These are phyloP conservation scores for Penicillium longicatenatum DNA, from an alignment of 495 filamentous ascomycete genomes.

Conservation along the genomic window DNA sequence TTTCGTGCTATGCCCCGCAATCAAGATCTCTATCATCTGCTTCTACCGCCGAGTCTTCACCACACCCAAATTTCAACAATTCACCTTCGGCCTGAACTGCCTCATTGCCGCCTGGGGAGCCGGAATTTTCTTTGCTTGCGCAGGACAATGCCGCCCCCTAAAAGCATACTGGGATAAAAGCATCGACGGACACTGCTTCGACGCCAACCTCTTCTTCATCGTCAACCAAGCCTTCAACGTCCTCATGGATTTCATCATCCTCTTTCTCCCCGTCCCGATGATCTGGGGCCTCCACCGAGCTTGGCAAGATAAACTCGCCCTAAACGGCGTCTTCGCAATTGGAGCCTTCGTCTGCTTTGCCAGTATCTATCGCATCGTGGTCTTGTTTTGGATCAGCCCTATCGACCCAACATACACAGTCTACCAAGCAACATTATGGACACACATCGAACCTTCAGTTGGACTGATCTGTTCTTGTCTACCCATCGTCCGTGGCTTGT, in stretches of 20 bases:
- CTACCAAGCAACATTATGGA: conserved; percentile 59
- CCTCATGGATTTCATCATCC: conserved; percentile 46
- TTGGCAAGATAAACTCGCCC: conserved; percentile 47
- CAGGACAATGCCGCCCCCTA: conserved; percentile 45
- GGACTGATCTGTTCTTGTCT: conserved; percentile 60
- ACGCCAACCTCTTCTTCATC: conserved; percentile 39
- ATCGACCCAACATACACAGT: conserved; percentile 46
- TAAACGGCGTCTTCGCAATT: conserved; percentile 50
- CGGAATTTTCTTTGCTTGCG: conserved; percentile 41
- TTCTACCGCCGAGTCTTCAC: conserved; percentile 52
- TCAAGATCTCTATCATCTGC: conserved; percentile 50
- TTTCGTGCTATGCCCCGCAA: conserved; percentile 41
- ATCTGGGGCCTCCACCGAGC: conserved; percentile 47
- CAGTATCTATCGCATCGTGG: conserved; percentile 56
- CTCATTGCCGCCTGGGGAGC: conserved; percentile 40
- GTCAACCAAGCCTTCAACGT: conserved; percentile 49
- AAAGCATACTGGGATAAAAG: conserved; percentile 44
- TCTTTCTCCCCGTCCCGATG: conserved; percentile 44
- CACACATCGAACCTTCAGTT: conserved; percentile 57
- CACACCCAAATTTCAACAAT: conserved; percentile 36
- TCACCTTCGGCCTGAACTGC: conserved; percentile 32
- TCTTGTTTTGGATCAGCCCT: conserved; percentile 55
- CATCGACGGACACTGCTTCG: conserved; percentile 37
- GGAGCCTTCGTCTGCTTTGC: conserved; percentile 52
- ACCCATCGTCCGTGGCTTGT: conserved; percentile 56